Percentiles rank a stretch among this genome's conserved stretches.
Conservation (phyloP, 2,329 filamentous ascomycete species). For the Pleomassaria siparia region DNA sequence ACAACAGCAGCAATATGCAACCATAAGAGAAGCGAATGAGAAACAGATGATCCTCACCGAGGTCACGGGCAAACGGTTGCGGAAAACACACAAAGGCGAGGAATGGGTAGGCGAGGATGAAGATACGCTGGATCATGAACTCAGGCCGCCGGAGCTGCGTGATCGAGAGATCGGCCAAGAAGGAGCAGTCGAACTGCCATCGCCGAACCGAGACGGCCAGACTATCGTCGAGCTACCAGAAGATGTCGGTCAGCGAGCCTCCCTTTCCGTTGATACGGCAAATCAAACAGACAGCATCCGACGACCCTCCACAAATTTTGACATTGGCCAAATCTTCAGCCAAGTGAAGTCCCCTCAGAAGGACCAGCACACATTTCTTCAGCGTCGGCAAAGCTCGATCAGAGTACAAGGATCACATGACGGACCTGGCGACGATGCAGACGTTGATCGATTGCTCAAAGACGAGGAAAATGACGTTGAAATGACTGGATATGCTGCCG, state of each 20-base stretch:
- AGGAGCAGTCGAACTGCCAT: slow-evolving; percentile 16
- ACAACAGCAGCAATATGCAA: slow-evolving; percentile 73
- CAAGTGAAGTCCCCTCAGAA: slow-evolving; percentile 74
- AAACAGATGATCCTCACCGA: slow-evolving; percentile 84
- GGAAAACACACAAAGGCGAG: slow-evolving; percentile 92
- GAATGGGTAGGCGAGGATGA: slow-evolving; percentile 79
- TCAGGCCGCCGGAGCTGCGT: slow-evolving; percentile 26
- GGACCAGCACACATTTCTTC: slow-evolving; percentile 48
- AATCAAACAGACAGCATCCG: slow-evolving; percentile 38
- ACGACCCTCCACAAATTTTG: slow-evolving; percentile 67
- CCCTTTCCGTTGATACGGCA: slow-evolving; percentile 40
- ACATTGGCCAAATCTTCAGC: slow-evolving; percentile 83
- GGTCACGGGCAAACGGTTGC: slow-evolving; percentile 69
- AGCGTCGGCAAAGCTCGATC: slow-evolving; percentile 55
- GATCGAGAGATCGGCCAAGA: slow-evolving; percentile 32
- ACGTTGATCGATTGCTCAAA: slow-evolving; percentile 85
- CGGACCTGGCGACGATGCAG: slow-evolving; percentile 74
- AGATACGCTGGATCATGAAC: slow-evolving; percentile 27
- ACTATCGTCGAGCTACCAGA: slow-evolving; percentile 39
- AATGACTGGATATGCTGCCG: slow-evolving; percentile 71
- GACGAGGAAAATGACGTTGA: slow-evolving; percentile 79
- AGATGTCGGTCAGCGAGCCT: slow-evolving; percentile 25
- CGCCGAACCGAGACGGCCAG: slow-evolving; percentile 17
- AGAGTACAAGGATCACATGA: slow-evolving; percentile 44
- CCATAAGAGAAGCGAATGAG: slow-evolving; percentile 75